phyloP scores from a whole-genome alignment of 345 rosid species.

The Citrus reticulata region DNA sequence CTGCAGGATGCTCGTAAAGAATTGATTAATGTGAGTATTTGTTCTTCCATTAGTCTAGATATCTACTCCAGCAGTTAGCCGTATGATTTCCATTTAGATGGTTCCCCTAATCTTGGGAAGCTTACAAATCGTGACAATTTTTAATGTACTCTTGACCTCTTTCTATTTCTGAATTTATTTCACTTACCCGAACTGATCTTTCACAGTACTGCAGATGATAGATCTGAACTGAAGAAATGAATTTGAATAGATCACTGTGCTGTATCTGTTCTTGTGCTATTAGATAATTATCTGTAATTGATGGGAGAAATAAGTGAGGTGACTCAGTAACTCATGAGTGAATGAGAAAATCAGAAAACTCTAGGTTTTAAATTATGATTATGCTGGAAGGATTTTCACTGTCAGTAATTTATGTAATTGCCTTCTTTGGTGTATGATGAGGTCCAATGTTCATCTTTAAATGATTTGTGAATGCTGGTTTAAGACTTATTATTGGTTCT shows the following conservation, averaged over 20 bases:
- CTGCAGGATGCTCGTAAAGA: slow-evolving; percentile 92
- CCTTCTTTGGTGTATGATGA: background rate
- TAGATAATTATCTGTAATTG: background rate
- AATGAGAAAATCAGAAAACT: background rate
- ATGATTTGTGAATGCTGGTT: background rate
- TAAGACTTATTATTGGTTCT: background rate
- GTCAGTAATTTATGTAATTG: background rate
- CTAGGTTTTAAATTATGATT: background rate
- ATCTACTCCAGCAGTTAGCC: background rate
- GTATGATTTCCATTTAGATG: background rate
- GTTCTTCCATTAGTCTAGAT: background rate
- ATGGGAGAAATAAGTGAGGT: background rate
- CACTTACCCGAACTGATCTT: background rate
- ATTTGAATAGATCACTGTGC: background rate
- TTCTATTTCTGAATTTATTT: background rate
- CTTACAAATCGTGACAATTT: background rate
- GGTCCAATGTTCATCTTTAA: background rate
- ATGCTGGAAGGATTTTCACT: background rate
- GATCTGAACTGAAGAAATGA: background rate
- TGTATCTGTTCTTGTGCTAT: background rate
- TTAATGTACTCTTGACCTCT: background rate
- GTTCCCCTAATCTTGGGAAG: background rate
- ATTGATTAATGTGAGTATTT: slow-evolving; percentile 59
- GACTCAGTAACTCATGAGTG: background rate
- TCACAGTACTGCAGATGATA: background rate